Conservation (phyloP, 83 land plant genomes). For the Diphasiastrum complanatum region DNA sequence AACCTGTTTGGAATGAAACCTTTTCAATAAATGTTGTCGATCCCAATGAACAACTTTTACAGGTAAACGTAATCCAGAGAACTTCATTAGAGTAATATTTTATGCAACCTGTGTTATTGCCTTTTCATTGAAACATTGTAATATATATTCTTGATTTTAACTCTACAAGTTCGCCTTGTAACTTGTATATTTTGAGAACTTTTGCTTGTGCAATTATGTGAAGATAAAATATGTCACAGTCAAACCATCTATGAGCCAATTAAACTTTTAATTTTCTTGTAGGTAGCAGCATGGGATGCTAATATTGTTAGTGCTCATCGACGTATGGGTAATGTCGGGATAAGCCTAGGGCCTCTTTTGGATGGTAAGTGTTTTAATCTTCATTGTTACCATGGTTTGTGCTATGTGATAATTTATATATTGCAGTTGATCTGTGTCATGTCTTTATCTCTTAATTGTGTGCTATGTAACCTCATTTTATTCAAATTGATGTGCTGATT, state of each 20-base stretch:
- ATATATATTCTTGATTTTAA: background rate
- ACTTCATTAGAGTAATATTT: background rate
- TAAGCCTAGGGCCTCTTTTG: constrained; percentile 50
- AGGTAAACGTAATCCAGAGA: constrained; percentile 26
- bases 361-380: constrained; percentile 52
- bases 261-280: constrained; percentile 2
- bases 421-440: background rate
- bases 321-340: constrained; percentile 71
- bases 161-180: background rate
- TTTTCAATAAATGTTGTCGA: constrained; percentile 55
- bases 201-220: background rate
- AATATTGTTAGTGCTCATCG: constrained; percentile 81
- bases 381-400: background rate
- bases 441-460: background rate
- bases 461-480: background rate
- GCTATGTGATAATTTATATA: background rate
- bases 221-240: background rate
- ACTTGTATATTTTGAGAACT: no score
- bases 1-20: constrained; percentile 89
- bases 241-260: background rate
- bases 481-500: background rate
- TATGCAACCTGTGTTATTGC: background rate
- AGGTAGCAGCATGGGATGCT: constrained; percentile 99
- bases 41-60: constrained; percentile 39
- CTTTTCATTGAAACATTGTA: background rate